phyloP scores from a whole-genome alignment of 768 basidiomycete genomes.

The Lentinula guzmanii region DNA sequence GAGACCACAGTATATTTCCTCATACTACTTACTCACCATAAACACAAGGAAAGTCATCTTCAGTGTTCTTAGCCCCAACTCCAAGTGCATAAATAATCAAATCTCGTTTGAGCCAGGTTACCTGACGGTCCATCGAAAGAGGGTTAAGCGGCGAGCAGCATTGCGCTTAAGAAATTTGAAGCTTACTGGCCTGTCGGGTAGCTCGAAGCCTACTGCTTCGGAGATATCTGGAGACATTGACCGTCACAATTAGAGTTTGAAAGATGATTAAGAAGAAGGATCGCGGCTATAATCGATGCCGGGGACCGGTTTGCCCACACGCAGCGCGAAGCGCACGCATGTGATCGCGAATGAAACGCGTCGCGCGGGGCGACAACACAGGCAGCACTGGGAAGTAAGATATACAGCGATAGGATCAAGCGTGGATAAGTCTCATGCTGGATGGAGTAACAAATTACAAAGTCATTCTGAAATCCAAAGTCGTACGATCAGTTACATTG shows the following conservation, averaged over 20 bases:
- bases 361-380: background rate
- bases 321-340: background rate
- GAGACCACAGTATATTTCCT: background rate
- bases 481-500: background rate
- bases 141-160: background rate
- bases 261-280: background rate
- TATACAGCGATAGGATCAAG: no score
- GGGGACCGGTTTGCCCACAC: background rate
- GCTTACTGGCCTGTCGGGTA: slow-evolving; percentile 49
- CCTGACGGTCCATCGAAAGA: slow-evolving; percentile 32
- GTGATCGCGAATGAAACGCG: background rate
- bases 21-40: background rate
- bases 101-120: slow-evolving; percentile 82
- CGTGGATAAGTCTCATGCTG: no score
- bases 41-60: slow-evolving; percentile 20
- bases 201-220: slow-evolving; percentile 57
- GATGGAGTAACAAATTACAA: no score
- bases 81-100: slow-evolving; percentile 74
- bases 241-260: background rate
- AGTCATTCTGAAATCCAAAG: no score
- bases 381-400: no score
- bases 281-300: background rate
- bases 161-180: background rate
- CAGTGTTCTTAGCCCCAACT: slow-evolving; percentile 75
- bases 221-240: slow-evolving; percentile 52